A percentile compares a stretch with the other conserved stretches of the same genome.
Evolutionary conservation across 148 eudicot genomes (phyloP).

Genomic region (Beta vulgaris): DNA sequence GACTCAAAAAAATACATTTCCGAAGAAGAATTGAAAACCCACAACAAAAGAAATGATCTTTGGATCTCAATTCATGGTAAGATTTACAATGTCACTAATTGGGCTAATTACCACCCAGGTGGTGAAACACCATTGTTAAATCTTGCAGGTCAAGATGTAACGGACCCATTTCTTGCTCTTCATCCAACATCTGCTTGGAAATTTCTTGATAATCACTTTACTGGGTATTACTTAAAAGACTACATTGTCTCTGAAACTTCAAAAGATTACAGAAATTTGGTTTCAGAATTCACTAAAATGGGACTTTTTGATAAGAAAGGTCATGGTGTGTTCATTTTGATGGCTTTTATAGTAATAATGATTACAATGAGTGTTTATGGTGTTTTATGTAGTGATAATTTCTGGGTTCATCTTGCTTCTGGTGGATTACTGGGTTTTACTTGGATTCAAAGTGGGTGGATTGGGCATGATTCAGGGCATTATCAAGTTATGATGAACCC

Average conservation of each 20-base stretch:
- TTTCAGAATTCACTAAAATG: slow-evolving; percentile 42
- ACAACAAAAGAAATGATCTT: slow-evolving; percentile 49
- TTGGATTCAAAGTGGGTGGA: slow-evolving; percentile 63
- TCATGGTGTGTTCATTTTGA: slow-evolving; percentile 25
- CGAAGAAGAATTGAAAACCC: slow-evolving; percentile 37
- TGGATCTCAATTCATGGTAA: slow-evolving; percentile 68
- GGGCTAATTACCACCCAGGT: slow-evolving; percentile 52
- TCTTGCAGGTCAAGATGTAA: slow-evolving; percentile 57
- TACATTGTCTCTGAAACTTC: slow-evolving; percentile 44
- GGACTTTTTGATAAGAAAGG: slow-evolving; percentile 56
- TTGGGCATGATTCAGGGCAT: slow-evolving; percentile 62
- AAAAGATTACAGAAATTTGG: slow-evolving; percentile 48
- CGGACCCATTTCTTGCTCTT: slow-evolving; percentile 50
- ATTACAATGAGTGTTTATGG: slow-evolving; percentile 39
- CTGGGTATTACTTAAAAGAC: slow-evolving; percentile 40
- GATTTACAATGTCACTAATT: slow-evolving; percentile 49
- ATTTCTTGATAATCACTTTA: slow-evolving; percentile 43
- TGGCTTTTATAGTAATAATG: slow-evolving; percentile 32
- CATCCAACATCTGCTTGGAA: slow-evolving; percentile 48
- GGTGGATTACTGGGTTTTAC: slow-evolving; percentile 47
- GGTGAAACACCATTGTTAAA: slow-evolving; percentile 43
- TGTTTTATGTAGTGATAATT: slow-evolving; percentile 28
- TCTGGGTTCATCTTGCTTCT: slow-evolving; percentile 37
- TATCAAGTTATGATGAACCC: slow-evolving; percentile 41
- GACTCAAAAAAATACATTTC: slow-evolving; percentile 45